These are phyloP conservation scores for Solioccasus polychromus DNA, from an alignment of 768 basidiomycete species.

Conservation along the genomic window DNA sequence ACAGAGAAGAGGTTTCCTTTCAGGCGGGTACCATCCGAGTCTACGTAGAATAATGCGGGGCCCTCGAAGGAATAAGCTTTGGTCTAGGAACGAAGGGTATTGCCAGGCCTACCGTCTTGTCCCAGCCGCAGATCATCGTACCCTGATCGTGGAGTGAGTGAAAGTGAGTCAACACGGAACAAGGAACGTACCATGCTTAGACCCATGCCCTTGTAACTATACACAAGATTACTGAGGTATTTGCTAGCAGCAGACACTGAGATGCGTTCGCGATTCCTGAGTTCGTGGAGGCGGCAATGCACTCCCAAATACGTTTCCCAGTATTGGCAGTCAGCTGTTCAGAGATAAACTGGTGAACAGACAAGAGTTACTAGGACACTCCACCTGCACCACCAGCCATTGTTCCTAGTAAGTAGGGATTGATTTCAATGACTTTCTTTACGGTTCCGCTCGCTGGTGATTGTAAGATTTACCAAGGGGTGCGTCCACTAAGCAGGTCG, in stretches of 20 bases:
- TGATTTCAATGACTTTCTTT: conserved; percentile 99
- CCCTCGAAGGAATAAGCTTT: conserved; percentile 49
- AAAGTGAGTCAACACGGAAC: background rate
- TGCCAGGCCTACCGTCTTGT: conserved; percentile 76
- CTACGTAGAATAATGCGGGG: conserved; percentile 94
- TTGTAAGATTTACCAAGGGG: background rate
- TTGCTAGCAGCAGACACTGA: conserved; percentile 99
- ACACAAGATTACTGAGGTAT: conserved; percentile 95
- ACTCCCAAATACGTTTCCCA: conserved; percentile 99
- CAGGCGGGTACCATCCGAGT: conserved; percentile 92
- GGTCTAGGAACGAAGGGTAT: conserved; percentile 1
- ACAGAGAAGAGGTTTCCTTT: conserved; percentile 99
- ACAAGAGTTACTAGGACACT: conserved; percentile 22
- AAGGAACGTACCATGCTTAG: conserved; percentile 83
- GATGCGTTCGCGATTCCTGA: conserved; percentile 94
- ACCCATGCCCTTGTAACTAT: conserved; percentile 98
- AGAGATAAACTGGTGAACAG: conserved; percentile 1
- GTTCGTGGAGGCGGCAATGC: conserved; percentile 94
- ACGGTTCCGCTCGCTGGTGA: conserved; percentile 87
- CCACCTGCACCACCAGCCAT: conserved; percentile 99
- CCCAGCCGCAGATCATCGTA: conserved; percentile 99
- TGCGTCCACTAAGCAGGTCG: background rate
- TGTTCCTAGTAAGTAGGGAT: conserved; percentile 96
- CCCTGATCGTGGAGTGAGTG: conserved; percentile 50
- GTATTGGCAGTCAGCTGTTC: conserved; percentile 87